Conservation (phyloP, 192 early-diverging fungal genomes). For the Backusella sp. region DNA sequence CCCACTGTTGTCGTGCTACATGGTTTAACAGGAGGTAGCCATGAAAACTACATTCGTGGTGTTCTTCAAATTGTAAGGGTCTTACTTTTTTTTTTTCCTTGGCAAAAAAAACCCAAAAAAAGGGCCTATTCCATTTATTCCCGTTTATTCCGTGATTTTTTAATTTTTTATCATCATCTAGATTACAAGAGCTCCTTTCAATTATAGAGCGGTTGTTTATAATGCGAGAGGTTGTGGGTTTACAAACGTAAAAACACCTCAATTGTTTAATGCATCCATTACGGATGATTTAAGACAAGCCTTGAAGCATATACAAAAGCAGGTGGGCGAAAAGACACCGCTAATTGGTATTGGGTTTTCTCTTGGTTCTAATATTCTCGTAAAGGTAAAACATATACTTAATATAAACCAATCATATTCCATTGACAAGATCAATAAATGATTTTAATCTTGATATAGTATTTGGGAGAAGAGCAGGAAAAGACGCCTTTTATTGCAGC, state of each 20-base stretch:
- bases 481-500: conserved; percentile 72
- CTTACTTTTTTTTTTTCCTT: neutral
- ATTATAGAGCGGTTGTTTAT: conserved; percentile 77
- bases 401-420: neutral
- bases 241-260: conserved; percentile 71
- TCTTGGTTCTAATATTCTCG: conserved; percentile 89
- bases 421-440: neutral
- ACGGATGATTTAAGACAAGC: conserved; percentile 78
- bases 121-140: neutral
- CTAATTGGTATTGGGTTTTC: conserved; percentile 86
- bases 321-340: conserved; percentile 55
- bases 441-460: conserved; percentile 33
- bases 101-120: neutral
- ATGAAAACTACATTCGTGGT: conserved; percentile 85
- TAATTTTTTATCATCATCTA: neutral
- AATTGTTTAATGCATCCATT: conserved; percentile 79
- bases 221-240: conserved; percentile 91
- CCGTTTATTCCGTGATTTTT: conserved; percentile 1
- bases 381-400: conserved; percentile 55
- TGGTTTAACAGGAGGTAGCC: conserved; percentile 90
- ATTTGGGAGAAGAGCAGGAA: conserved; percentile 79
- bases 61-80: conserved; percentile 56
- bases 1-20: conserved; percentile 85
- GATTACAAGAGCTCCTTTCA: conserved; percentile 51
- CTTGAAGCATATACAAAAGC: conserved; percentile 52